phyloP scores from a whole-genome alignment of 495 filamentous ascomycete species.

The Penicillium salamii region DNA sequence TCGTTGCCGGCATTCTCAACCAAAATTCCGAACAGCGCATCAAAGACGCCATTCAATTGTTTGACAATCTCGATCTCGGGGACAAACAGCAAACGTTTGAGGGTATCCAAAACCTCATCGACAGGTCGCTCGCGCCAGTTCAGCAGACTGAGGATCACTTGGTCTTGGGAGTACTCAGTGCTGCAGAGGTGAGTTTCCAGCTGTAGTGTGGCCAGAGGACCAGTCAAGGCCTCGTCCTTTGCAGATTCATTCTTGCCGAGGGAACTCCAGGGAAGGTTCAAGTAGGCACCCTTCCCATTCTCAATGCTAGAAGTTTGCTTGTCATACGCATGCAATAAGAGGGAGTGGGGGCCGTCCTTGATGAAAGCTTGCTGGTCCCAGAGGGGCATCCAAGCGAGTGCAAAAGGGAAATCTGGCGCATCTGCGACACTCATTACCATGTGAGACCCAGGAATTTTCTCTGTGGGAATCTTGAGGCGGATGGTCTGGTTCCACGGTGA shows the following conservation, averaged over 20 bases:
- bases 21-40: conserved; percentile 86
- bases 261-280: conserved; percentile 75
- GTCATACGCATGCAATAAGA: conserved; percentile 85
- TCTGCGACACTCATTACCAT: conserved; percentile 86
- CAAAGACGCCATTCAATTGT: conserved; percentile 82
- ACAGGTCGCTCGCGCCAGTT: conserved; percentile 77
- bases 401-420: conserved; percentile 80
- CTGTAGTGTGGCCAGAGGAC: conserved; percentile 69
- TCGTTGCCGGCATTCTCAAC: conserved; percentile 85
- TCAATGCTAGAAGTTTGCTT: conserved; percentile 69
- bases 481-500: conserved; percentile 86
- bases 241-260: conserved; percentile 60
- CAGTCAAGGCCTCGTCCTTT: conserved; percentile 71
- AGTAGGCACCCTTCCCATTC: conserved; percentile 73
- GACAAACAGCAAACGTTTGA: conserved; percentile 86
- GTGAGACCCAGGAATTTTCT: conserved; percentile 81
- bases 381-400: conserved; percentile 86
- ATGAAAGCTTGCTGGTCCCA: conserved; percentile 93
- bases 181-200: conserved; percentile 91
- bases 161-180: conserved; percentile 92
- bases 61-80: conserved; percentile 98
- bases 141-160: conserved; percentile 76
- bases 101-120: conserved; percentile 64
- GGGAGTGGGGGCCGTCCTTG: conserved; percentile 75
- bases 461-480: conserved; percentile 71